Conservation (phyloP, 2,329 filamentous ascomycete species). For the Lachnellula arida region DNA sequence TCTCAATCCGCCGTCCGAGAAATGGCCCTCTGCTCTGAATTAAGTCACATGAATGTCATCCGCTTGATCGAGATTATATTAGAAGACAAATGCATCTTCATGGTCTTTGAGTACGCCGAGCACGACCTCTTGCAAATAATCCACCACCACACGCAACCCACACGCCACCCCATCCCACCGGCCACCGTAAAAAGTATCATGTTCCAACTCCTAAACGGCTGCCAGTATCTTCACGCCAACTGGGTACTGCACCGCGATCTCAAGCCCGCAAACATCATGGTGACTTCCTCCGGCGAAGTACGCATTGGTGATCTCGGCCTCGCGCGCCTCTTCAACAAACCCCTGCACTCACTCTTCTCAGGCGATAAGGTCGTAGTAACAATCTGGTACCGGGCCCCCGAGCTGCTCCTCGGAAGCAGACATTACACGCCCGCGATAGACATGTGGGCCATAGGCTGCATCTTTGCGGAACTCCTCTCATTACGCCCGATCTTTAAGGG, state of each 20-base stretch:
- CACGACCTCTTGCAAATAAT: constrained; percentile 97
- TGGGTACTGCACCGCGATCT: constrained; percentile 97
- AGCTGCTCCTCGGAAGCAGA: constrained; percentile 84
- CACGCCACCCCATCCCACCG: constrained; percentile 82
- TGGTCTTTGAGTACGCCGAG: constrained; percentile 98
- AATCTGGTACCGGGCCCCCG: constrained; percentile 97
- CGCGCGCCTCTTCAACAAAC: constrained; percentile 89
- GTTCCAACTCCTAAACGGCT: constrained; percentile 91
- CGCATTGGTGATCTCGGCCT: constrained; percentile 94
- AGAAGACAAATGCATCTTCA: constrained; percentile 98
- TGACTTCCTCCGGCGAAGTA: constrained; percentile 83
- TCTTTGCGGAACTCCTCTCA: constrained; percentile 90
- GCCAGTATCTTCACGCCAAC: constrained; percentile 90
- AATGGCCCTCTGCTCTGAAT: constrained; percentile 93
- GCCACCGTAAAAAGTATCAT: constrained; percentile 88
- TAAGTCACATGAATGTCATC: constrained; percentile 85
- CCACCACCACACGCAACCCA: constrained; percentile 87
- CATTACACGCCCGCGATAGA: constrained; percentile 98
- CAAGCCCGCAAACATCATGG: constrained; percentile 98
- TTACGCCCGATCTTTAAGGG: constrained; percentile 96
- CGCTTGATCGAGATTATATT: constrained; percentile 91
- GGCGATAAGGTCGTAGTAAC: constrained; percentile 98
- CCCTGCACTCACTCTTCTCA: constrained; percentile 82
- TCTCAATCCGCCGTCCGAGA: constrained; percentile 96
- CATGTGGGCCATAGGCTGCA: constrained; percentile 96